Percentiles rank a stretch among this genome's conserved stretches.
phyloP scores from a whole-genome alignment of 371 early-diverging fungal species.

The Zychaea mexicana region DNA sequence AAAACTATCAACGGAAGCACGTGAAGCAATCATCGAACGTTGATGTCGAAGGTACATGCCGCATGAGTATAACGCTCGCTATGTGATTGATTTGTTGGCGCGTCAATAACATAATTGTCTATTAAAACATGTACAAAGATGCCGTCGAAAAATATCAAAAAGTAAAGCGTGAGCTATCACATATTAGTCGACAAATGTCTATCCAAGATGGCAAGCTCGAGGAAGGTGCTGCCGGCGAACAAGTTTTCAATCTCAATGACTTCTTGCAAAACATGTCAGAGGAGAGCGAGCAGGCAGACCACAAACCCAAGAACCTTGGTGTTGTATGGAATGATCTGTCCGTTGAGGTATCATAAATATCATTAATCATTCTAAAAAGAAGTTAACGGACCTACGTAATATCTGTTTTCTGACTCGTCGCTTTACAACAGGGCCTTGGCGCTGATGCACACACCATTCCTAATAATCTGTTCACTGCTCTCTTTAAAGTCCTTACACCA shows the following conservation, averaged over 20 bases:
- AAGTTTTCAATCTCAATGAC: constrained; percentile 27
- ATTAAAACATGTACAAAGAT: constrained; percentile 1
- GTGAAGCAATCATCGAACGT: too few species aligned
- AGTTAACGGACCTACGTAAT: too few species aligned
- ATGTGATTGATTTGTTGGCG: too few species aligned
- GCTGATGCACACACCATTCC: constrained; percentile 27
- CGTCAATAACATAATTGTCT: too few species aligned
- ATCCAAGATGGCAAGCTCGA: constrained; percentile 16
- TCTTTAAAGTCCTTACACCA: not conserved
- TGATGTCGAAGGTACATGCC: too few species aligned
- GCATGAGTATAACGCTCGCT: too few species aligned
- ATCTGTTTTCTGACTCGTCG: not conserved
- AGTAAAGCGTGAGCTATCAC: constrained; percentile 22
- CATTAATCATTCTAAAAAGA: not conserved
- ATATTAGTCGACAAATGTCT: constrained; percentile 15
- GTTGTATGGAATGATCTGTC: constrained; percentile 36
- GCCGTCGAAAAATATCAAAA: constrained; percentile 18
- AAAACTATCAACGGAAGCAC: too few species aligned
- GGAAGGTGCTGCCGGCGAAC: constrained; percentile 18
- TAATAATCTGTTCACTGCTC: constrained; percentile 8
- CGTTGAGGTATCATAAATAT: constrained; percentile 24
- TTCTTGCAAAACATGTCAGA: constrained; percentile 15
- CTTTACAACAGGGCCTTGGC: not conserved
- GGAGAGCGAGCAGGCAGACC: constrained; percentile 18
- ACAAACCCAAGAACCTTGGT: constrained; percentile 32